Evolutionary conservation across 2,329 filamentous ascomycete genomes (phyloP), one percentile per base, ranked within the genome.

Genomic region (Microascus cirrosus): DNA sequence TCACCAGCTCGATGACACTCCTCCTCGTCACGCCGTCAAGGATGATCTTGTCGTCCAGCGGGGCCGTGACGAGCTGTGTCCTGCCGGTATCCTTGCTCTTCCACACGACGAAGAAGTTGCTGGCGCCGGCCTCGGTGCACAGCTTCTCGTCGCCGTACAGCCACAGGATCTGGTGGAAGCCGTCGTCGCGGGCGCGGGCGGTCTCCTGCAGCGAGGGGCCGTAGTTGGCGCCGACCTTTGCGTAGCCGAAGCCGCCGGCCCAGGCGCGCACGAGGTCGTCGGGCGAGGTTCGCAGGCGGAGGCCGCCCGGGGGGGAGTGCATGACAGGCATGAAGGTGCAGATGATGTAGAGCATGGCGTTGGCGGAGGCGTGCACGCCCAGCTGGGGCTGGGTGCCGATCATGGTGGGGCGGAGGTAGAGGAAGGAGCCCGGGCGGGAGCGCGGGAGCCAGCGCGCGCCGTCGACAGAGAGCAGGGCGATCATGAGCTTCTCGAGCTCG

Each of bases 221-320:
- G 71, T 96, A 96, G 77, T 96, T 96, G 61, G 92, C 92, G 58
- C 92, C 92, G 36, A 96, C 82, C 74, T 96, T 96, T 60, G 91
- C 90, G 68, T 87, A 92, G 1, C 92, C 92, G 70, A 95, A 95
- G 11, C 93, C 92, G 61, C 92, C 92, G 22, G 90, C 90, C 92
- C 92, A 96, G 13, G 92, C 91, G 63, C 92, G 86, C 59, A 95
- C 85, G 77, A 86, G 89, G 70, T 95, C 89, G 63, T 92, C 84
- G 58, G 83, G 81, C 53, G 83, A 89, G 0, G 91, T 93, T 67
- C 93, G 82, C 53, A 95, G 81, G 65, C 82, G 86, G 77, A 95
- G 79, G 62, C 83, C 83, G 36, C 78, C 79, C 0, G 68, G 63
- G 5, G 76, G 74, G 13, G 71, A 62, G 63, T 83, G 79, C 68